Conservation (phyloP, 2,329 filamentous ascomycete genomes). For the Xylaria arbuscula region DNA sequence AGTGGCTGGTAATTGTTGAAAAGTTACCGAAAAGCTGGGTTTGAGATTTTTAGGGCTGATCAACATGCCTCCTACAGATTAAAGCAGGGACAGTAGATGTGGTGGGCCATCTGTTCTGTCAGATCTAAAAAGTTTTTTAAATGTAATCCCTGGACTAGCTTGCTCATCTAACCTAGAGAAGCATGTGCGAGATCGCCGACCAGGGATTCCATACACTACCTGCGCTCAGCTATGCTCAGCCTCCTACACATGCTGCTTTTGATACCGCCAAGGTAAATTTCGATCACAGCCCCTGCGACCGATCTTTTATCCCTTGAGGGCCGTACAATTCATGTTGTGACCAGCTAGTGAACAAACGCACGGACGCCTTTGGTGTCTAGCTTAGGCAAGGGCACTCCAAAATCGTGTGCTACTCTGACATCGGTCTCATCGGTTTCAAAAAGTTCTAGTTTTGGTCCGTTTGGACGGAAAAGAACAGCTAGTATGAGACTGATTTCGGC, state of each 20-base stretch:
- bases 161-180: too few species aligned
- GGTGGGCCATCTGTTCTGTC: constrained; percentile 16
- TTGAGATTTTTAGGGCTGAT: constrained; percentile 16
- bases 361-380: constrained; percentile 35
- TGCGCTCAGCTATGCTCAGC: constrained; percentile 26
- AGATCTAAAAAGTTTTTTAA: too few species aligned
- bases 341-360: constrained; percentile 26
- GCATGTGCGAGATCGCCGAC: too few species aligned
- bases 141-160: too few species aligned
- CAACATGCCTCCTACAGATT: constrained; percentile 23
- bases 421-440: constrained; percentile 37
- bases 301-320: constrained; percentile 11
- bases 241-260: too few species aligned
- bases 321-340: neutral
- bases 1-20: constrained; percentile 1
- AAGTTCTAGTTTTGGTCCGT: constrained; percentile 32
- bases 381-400: constrained; percentile 32
- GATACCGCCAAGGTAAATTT: neutral
- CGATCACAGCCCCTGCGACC: constrained; percentile 3
- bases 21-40: constrained; percentile 13
- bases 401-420: constrained; percentile 35
- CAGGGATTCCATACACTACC: constrained; percentile 26
- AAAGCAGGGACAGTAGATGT: constrained; percentile 19
- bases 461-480: constrained; percentile 36
- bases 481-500: constrained; percentile 36